These are phyloP conservation scores for Mytilinidion resinicola DNA, from an alignment of 495 filamentous ascomycete genomes.

Conservation along the genomic window DNA sequence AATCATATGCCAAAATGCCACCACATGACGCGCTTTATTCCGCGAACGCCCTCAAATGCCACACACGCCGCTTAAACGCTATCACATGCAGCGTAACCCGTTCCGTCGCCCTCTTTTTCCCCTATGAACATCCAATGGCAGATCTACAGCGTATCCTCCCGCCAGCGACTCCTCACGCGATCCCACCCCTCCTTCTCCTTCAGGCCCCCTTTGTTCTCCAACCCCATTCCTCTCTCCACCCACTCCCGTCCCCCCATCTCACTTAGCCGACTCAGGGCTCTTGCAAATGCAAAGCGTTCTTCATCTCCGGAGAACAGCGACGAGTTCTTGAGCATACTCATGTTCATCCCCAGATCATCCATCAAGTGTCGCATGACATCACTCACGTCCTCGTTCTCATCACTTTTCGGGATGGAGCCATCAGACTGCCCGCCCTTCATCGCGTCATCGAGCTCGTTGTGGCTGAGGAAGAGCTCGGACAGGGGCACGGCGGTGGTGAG, in stretches of 20 bases:
- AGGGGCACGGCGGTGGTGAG: constrained; percentile 83
- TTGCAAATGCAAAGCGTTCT: constrained; percentile 91
- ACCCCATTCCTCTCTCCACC: constrained; percentile 76
- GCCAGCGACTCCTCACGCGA: constrained; percentile 36
- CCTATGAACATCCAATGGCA: no score
- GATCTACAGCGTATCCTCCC: constrained; percentile 36
- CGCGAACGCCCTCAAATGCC: no score
- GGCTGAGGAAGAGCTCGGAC: constrained; percentile 80
- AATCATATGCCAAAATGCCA: no score
- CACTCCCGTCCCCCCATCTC: constrained; percentile 95
- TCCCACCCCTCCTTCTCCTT: constrained; percentile 39
- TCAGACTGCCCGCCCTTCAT: constrained; percentile 35
- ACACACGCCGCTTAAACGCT: no score
- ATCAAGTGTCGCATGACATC: constrained; percentile 84
- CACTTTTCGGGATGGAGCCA: constrained; percentile 33
- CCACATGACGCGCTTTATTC: no score
- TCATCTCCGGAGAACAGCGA: constrained; percentile 92
- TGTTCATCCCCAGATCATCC: constrained; percentile 87
- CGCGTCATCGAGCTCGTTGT: constrained; percentile 59
- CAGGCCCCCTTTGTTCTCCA: constrained; percentile 38
- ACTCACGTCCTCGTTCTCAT: constrained; percentile 57
- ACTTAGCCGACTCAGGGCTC: constrained; percentile 72
- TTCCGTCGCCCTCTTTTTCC: no score
- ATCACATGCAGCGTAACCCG: no score
- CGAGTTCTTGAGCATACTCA: constrained; percentile 75